Percentiles rank a stretch among this genome's conserved stretches.
Evolutionary conservation across 306 rosid species (phyloP).

Genomic region (Vicia villosa): DNA sequence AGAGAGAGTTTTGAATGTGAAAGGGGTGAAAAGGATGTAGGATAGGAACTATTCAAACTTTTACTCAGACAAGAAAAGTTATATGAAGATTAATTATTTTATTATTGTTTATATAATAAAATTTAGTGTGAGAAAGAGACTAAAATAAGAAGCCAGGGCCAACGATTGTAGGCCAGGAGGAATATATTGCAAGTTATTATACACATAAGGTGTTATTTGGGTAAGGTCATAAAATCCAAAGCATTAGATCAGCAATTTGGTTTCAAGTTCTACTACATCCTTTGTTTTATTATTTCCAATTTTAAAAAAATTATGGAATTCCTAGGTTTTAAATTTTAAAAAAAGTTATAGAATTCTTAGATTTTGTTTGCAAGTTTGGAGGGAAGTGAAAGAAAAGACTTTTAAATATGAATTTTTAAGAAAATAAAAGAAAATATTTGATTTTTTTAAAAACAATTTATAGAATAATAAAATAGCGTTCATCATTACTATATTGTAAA

Average conservation of each 20-base stretch:
- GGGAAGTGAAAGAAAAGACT: no score
- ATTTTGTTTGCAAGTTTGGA: no score
- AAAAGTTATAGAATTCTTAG: no score
- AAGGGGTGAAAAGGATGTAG: conserved; percentile 1
- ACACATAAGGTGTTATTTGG: neutral
- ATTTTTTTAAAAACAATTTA: no score
- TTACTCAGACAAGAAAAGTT: neutral
- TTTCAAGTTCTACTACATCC: neutral
- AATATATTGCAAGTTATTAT: neutral
- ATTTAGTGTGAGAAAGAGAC: neutral
- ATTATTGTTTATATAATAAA: neutral
- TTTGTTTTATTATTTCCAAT: neutral
- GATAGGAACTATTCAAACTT: neutral
- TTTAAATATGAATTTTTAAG: no score
- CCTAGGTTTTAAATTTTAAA: no score
- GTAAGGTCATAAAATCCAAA: neutral
- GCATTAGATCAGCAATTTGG: neutral
- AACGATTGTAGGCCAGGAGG: neutral
- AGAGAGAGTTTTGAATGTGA: conserved; percentile 36
- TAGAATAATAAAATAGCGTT: no score
- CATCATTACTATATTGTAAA: no score
- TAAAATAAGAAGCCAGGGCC: neutral
- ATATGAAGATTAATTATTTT: neutral
- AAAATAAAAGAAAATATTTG: no score
- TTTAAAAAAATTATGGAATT: neutral